Conservation (phyloP, 177 flowering plant species). For the Vitis hybrid region DNA sequence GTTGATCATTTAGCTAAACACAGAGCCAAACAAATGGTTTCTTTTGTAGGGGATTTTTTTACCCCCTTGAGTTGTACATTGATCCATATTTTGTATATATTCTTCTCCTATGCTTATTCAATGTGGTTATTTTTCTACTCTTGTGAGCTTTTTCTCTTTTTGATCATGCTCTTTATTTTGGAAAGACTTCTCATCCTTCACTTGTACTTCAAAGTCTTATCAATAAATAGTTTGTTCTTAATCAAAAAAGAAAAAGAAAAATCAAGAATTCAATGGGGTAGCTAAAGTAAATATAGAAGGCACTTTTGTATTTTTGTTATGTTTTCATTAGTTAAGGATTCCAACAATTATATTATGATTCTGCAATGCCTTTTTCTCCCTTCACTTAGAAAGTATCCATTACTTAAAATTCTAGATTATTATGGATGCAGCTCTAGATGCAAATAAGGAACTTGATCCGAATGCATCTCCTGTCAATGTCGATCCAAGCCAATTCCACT, state of each 20-base stretch:
- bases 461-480: conserved; percentile 39
- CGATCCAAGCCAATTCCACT: conserved; percentile 51
- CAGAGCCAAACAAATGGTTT: too few relatives aligned
- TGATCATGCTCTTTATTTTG: too few relatives aligned
- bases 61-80: too few relatives aligned
- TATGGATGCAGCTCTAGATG: conserved; percentile 42
- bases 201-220: too few relatives aligned
- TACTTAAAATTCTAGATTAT: neutral
- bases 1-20: too few relatives aligned
- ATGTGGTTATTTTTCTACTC: too few relatives aligned
- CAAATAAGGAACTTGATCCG: conserved; percentile 52
- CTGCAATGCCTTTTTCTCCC: neutral
- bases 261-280: neutral
- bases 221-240: too few relatives aligned
- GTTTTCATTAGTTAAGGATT: neutral
- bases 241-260: neutral
- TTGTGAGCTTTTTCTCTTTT: too few relatives aligned
- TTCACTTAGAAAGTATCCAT: neutral
- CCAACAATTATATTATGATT: neutral
- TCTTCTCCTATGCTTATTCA: too few relatives aligned
- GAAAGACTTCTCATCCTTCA: too few relatives aligned
- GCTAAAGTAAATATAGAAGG: neutral
- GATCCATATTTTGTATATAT: too few relatives aligned
- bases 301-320: neutral
- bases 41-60: too few relatives aligned